Evolutionary conservation across 345 rosid genomes (phyloP).

Genomic region (Jatropha curcas): DNA sequence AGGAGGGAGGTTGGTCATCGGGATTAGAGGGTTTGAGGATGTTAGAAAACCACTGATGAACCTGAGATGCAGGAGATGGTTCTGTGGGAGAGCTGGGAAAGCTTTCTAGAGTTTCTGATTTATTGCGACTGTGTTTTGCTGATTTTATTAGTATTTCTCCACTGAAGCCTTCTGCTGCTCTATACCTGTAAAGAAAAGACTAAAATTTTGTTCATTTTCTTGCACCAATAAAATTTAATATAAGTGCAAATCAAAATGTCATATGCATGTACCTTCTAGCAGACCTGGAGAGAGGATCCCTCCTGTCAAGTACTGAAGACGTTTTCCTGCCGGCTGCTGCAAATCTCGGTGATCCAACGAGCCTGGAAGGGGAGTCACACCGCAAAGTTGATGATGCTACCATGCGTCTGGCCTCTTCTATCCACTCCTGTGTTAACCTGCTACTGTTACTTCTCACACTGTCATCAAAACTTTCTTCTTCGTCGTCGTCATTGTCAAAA

Average conservation of each 20-base stretch:
- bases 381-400: constrained; percentile 49
- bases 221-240: background rate
- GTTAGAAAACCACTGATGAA: constrained; percentile 52
- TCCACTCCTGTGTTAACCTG: constrained; percentile 56
- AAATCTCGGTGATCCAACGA: constrained; percentile 49
- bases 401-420: constrained; percentile 57
- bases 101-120: constrained; percentile 25
- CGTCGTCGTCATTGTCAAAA: constrained; percentile 13
- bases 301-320: constrained; percentile 41
- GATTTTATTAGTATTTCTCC: constrained; percentile 58
- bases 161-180: constrained; percentile 48
- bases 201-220: background rate
- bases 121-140: constrained; percentile 45
- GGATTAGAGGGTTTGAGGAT: constrained; percentile 32
- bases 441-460: constrained; percentile 63
- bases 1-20: constrained; percentile 9
- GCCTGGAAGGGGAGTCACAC: constrained; percentile 46
- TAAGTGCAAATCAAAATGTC: background rate
- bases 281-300: constrained; percentile 64
- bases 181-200: constrained; percentile 34
- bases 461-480: constrained; percentile 47
- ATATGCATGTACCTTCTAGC: constrained; percentile 52
- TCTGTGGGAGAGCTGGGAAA: constrained; percentile 19
- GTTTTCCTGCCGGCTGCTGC: constrained; percentile 36
- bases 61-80: constrained; percentile 34